Evolutionary conservation across 805 yeast genomes (phyloP), one percentile per base, ranked within the genome.

Genomic region (Wickerhamomyces canadensis): DNA sequence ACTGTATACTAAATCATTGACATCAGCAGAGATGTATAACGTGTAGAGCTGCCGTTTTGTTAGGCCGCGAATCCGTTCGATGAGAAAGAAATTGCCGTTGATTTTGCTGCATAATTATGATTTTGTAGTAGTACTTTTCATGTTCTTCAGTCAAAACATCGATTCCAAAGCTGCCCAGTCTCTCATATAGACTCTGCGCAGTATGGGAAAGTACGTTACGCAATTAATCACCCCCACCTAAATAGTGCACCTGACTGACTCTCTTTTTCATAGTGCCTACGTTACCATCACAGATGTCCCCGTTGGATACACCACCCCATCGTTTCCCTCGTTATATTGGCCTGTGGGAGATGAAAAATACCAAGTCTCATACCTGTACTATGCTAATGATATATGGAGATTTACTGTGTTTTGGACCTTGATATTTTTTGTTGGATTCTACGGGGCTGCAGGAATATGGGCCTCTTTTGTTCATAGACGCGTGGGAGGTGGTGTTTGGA

Each of bases 321-420:
- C 51, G 13, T 91, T 89, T 51, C 98, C 98, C 5, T 79, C 94
- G 3, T 59, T 91, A 22, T 71, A 68, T 51, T 81, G 88, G 84
- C 95, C 95, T 0, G 47, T 75, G 13, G 57, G 61, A 11, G 52
- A 61, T 25, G 58, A 64, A 2, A 51, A 44, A 27, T 64, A 57
- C 40, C 40, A 54, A 3, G 51, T 68, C 6, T 70, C 87, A 25
- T 77, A 71, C 45, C 71, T 91, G 5, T 91, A 85, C 61, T 74
- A 77, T 49, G 62, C 79, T 2, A 46, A 55, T 14, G 96, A 87
- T 50, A 76, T 91, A 13, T 89, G 95, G 93, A 62, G 60, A 45
- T 91, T 85, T 67, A 85, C 96, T 0, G 67, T 86, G 9, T 72
- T 64, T 48, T 91, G 98, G 98, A 71, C 83, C 12, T 49, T 91